phyloP scores from a whole-genome alignment of 345 rosid genomes.

The Punica granatum region DNA sequence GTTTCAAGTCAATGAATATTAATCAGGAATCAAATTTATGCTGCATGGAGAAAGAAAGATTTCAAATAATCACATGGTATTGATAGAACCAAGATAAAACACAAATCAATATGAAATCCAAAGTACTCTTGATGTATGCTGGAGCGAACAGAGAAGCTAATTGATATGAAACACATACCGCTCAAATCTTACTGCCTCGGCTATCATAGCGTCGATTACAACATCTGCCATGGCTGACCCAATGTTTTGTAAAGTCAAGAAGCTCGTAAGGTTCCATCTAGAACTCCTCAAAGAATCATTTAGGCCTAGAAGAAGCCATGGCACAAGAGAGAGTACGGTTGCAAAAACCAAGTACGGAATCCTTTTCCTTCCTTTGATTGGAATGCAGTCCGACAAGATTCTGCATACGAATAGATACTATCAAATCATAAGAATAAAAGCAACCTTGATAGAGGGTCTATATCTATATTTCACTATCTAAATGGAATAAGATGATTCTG shows the following conservation, averaged over 20 bases:
- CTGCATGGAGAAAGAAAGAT: neutral
- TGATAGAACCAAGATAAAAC: neutral
- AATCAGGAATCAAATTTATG: neutral
- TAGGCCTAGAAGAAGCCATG: constrained; percentile 82
- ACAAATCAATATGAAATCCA: neutral
- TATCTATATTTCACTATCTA: neutral
- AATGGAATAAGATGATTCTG: neutral
- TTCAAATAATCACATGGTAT: neutral
- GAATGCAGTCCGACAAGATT: constrained; percentile 86
- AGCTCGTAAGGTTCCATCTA: constrained; percentile 42
- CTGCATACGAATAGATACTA: constrained; percentile 26
- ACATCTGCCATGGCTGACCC: constrained; percentile 99
- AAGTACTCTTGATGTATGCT: neutral
- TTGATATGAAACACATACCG: constrained; percentile 30
- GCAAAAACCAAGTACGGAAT: constrained; percentile 76
- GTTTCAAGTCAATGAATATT: neutral
- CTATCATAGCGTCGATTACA: constrained; percentile 95
- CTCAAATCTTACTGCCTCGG: constrained; percentile 81
- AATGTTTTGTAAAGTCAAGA: constrained; percentile 79
- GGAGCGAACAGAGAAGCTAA: neutral
- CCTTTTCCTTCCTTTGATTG: constrained; percentile 78
- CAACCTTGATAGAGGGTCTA: neutral
- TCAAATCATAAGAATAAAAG: constrained; percentile 1
- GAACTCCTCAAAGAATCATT: constrained; percentile 49
- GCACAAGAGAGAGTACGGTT: constrained; percentile 67